Evolutionary conservation across 2,329 filamentous ascomycete genomes (phyloP).

Genomic region (Neofusicoccum parvum): DNA sequence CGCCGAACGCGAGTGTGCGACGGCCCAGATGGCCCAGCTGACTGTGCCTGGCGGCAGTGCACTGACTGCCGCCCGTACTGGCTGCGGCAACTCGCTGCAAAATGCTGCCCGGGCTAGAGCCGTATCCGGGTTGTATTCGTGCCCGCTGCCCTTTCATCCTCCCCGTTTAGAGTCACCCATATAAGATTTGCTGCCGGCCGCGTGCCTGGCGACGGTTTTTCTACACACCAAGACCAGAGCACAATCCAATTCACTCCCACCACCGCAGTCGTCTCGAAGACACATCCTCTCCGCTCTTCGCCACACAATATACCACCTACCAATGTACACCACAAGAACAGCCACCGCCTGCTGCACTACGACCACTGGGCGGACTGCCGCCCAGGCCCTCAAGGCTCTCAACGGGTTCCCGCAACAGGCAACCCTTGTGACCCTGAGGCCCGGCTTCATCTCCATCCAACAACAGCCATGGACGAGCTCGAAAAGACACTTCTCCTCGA

Average conservation of each 20-base stretch:
- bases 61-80: neutral
- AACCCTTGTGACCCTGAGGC: conserved; percentile 24
- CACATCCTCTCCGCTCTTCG: neutral
- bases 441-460: conserved; percentile 28
- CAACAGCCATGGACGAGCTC: conserved; percentile 28
- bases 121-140: conserved; percentile 17
- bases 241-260: neutral
- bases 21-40: neutral
- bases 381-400: conserved; percentile 28
- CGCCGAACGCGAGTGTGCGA: neutral
- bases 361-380: neutral
- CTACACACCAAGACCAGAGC: neutral
- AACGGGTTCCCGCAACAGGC: conserved; percentile 25
- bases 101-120: neutral
- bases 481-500: conserved; percentile 46
- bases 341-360: conserved; percentile 3
- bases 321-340: conserved; percentile 20
- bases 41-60: neutral
- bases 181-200: conserved; percentile 9
- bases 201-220: neutral
- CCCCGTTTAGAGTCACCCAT: neutral
- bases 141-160: neutral
- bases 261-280: neutral
- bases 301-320: neutral
- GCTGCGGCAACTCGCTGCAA: neutral